Percentiles rank a stretch among this genome's conserved stretches.
Conservation (phyloP, 495 filamentous ascomycete species). For the Ramalina peruviana region DNA sequence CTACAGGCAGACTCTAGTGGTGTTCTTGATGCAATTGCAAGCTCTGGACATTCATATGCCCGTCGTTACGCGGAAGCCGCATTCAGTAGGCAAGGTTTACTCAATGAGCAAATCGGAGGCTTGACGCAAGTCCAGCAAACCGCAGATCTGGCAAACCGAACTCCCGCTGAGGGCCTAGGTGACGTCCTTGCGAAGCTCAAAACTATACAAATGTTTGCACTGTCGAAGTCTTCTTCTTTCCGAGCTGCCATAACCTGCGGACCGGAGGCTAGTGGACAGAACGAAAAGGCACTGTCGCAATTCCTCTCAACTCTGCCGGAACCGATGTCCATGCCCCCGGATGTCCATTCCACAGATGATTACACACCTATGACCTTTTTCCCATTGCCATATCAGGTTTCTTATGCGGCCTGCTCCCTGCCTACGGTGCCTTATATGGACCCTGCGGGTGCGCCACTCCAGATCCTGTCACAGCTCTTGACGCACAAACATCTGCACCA, state of each 20-base stretch:
- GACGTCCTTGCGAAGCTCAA: slow-evolving; percentile 79
- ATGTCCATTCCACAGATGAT: slow-evolving; percentile 16
- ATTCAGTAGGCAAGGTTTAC: slow-evolving; percentile 51
- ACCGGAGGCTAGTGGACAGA: slow-evolving; percentile 47
- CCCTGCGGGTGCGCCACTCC: slow-evolving; percentile 57
- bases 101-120: slow-evolving; percentile 70
- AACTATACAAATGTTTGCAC: slow-evolving; percentile 64
- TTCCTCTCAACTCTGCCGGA: slow-evolving; percentile 49
- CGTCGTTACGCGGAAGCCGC: slow-evolving; percentile 68
- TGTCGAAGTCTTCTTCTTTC: slow-evolving; percentile 41
- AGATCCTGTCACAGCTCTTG: slow-evolving; percentile 82
- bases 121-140: slow-evolving; percentile 82
- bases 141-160: slow-evolving; percentile 45
- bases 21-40: slow-evolving; percentile 80
- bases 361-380: slow-evolving; percentile 64
- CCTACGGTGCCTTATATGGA: slow-evolving; percentile 80
- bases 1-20: slow-evolving; percentile 74
- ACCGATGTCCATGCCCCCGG: slow-evolving; percentile 22
- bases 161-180: slow-evolving; percentile 43
- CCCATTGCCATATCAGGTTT: slow-evolving; percentile 91
- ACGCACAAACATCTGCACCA: slow-evolving; percentile 95
- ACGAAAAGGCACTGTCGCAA: slow-evolving; percentile 55
- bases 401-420: slow-evolving; percentile 69
- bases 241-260: slow-evolving; percentile 84
- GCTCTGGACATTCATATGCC: slow-evolving; percentile 74